phyloP scores from a whole-genome alignment of 2,329 filamentous ascomycete genomes.

The Diaporthe sp. region DNA sequence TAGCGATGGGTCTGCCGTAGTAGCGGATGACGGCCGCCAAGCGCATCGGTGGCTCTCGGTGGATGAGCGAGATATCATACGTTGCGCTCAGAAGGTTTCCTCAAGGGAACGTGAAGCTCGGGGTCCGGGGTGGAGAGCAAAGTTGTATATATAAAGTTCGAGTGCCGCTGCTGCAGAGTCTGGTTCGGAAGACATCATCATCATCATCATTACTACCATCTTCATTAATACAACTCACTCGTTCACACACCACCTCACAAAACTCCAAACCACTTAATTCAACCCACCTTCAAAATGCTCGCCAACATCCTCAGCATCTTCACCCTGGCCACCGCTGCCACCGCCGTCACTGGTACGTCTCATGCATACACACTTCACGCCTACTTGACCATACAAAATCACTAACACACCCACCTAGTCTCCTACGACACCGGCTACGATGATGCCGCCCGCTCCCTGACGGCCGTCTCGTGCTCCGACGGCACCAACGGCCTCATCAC shows the following conservation, averaged over 20 bases:
- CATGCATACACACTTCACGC: not conserved
- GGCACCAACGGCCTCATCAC: constrained; percentile 76
- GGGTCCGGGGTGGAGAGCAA: not conserved
- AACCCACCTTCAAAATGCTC: constrained; percentile 42
- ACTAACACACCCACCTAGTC: constrained; percentile 59
- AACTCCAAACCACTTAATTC: not conserved
- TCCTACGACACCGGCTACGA: constrained; percentile 83
- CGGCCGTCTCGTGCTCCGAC: constrained; percentile 75
- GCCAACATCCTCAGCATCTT: constrained; percentile 46
- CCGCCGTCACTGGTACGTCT: constrained; percentile 45
- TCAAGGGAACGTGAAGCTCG: not conserved
- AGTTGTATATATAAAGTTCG: constrained; percentile 17
- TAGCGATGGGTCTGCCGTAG: constrained; percentile 3
- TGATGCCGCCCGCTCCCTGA: constrained; percentile 66
- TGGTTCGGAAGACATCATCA: constrained; percentile 7
- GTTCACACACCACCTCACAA: not conserved
- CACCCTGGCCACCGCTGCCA: constrained; percentile 46
- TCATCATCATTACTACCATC: constrained; percentile 22
- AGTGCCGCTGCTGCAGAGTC: not conserved
- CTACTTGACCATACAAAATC: no score
- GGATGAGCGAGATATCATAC: constrained; percentile 28
- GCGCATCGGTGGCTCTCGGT: not conserved
- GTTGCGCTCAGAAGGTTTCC: constrained; percentile 31
- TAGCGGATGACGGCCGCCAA: constrained; percentile 35
- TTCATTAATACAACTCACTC: not conserved